phyloP scores from a whole-genome alignment of 805 yeast species.

The Danielia oregonensis region DNA sequence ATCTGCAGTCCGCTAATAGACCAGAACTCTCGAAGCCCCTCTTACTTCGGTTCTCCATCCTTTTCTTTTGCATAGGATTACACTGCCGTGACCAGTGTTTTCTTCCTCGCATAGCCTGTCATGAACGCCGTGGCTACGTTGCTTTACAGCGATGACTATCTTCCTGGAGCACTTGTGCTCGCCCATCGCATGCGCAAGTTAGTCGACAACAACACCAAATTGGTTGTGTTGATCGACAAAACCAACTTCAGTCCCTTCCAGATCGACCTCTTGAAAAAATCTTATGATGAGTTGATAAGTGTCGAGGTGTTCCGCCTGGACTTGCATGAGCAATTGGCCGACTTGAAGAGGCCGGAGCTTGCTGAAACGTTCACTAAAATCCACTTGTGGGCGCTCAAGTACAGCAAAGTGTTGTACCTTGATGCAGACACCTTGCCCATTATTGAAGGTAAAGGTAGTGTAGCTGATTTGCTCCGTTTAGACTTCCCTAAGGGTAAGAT shows the following conservation, averaged over 20 bases:
- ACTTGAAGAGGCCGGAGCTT: slow-evolving; percentile 26
- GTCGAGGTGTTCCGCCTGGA: slow-evolving; percentile 22
- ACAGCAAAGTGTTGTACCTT: slow-evolving; percentile 16
- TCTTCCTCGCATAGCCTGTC: too few relatives aligned
- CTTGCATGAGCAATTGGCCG: slow-evolving; percentile 24
- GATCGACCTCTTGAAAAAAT: slow-evolving; percentile 19
- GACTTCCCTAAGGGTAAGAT: slow-evolving; percentile 13
- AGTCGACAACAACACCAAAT: slow-evolving; percentile 7
- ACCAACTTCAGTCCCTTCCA: slow-evolving; percentile 24
- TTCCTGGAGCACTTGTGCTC: slow-evolving; percentile 56
- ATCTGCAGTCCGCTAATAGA: too few relatives aligned
- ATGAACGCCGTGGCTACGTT: slow-evolving; percentile 18
- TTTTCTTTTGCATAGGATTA: too few relatives aligned
- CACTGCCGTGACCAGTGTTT: too few relatives aligned
- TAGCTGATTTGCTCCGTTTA: slow-evolving; percentile 24
- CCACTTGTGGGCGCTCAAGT: slow-evolving; percentile 17
- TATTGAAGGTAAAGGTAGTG: slow-evolving; percentile 12
- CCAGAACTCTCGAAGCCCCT: too few relatives aligned
- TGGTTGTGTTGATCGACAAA: slow-evolving; percentile 34
- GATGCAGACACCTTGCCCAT: slow-evolving; percentile 18
- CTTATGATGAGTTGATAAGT: slow-evolving; percentile 31
- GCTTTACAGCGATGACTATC: slow-evolving; percentile 47
- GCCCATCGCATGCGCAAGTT: slow-evolving; percentile 29
- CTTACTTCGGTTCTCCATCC: too few relatives aligned
- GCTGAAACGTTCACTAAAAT: slow-evolving; percentile 16